These are phyloP conservation scores for Lepiota venenata DNA, from an alignment of 768 basidiomycete species.

Conservation along the genomic window DNA sequence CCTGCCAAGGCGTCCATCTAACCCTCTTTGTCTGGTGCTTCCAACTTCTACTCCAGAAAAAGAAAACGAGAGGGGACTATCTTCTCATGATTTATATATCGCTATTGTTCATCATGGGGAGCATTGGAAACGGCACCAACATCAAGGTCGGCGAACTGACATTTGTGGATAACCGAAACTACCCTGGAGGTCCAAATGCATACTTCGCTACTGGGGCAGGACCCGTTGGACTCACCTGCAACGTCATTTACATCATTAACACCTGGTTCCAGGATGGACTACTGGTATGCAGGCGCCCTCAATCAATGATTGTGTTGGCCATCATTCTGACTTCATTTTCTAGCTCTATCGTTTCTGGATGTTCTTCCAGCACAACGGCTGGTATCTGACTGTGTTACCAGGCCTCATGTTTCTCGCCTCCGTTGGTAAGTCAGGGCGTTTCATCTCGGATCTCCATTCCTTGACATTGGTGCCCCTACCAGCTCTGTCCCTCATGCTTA, in stretches of 20 bases:
- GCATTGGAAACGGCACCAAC: conserved; percentile 15
- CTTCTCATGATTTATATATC: conserved; percentile 16
- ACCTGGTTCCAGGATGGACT: conserved; percentile 19
- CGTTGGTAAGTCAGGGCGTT: conserved; percentile 8
- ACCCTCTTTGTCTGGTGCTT: conserved; percentile 15
- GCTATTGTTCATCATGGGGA: conserved; percentile 20
- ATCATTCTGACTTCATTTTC: neutral
- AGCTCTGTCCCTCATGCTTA: conserved; percentile 12
- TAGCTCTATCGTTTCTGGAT: conserved; percentile 15
- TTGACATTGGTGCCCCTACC: neutral
- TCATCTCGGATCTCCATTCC: neutral
- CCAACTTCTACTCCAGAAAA: conserved; percentile 2
- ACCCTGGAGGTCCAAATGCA: conserved; percentile 15
- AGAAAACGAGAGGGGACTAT: neutral
- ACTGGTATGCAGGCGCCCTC: conserved; percentile 9
- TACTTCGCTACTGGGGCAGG: conserved; percentile 9
- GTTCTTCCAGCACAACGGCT: conserved; percentile 10
- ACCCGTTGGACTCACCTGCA: conserved; percentile 13
- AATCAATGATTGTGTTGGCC: neutral
- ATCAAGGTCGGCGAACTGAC: conserved; percentile 17
- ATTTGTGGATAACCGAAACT: conserved; percentile 19
- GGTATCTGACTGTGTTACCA: conserved; percentile 5
- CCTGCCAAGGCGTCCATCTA: conserved; percentile 9
- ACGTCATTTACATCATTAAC: conserved; percentile 14
- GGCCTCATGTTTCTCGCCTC: conserved; percentile 11